These are phyloP conservation scores for Zygoascus ofunaensis DNA, from an alignment of 805 yeast genomes.

Conservation along the genomic window DNA sequence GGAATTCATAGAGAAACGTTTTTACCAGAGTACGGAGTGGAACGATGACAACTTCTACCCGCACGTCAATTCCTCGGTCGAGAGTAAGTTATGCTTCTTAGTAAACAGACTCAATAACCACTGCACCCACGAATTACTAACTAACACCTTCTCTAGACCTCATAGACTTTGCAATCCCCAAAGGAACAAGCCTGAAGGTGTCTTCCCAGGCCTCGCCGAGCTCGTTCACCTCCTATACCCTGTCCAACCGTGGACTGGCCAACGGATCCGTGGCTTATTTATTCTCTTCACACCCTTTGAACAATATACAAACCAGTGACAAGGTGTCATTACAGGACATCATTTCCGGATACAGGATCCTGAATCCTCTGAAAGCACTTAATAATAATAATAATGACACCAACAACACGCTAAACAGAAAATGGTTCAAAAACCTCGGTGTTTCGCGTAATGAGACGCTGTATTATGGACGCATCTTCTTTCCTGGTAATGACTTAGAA, in stretches of 20 bases:
- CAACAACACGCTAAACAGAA: too few relatives aligned
- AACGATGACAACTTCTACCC: conserved; percentile 69
- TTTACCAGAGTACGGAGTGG: conserved; percentile 67
- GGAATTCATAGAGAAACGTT: conserved; percentile 75
- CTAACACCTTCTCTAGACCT: conserved; percentile 29
- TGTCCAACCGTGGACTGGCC: conserved; percentile 54
- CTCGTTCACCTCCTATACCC: conserved; percentile 63
- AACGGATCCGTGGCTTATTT: conserved; percentile 80
- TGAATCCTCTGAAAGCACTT: conserved; percentile 38
- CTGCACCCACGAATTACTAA: conserved; percentile 6
- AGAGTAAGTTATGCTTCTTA: conserved; percentile 26
- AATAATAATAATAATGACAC: conserved; percentile 20
- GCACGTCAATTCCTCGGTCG: conserved; percentile 62
- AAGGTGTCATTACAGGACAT: conserved; percentile 55
- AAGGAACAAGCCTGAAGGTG: conserved; percentile 53
- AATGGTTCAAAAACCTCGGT: conserved; percentile 23
- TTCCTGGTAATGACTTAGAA: conserved; percentile 80
- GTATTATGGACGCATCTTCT: conserved; percentile 76
- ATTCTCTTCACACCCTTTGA: conserved; percentile 55
- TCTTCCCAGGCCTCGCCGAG: conserved; percentile 61
- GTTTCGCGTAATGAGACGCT: conserved; percentile 34
- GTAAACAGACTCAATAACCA: neutral
- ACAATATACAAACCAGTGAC: conserved; percentile 42
- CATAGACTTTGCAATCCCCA: conserved; percentile 66
- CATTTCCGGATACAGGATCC: conserved; percentile 55